Percentiles rank a stretch among this genome's conserved stretches.
Conservation (phyloP, 345 rosid species). For the Arabidopsis thaliana region TAIR10.1 NC_003076.8:19787501-19788000, state of each 20-base stretch:
- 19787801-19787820: slow-evolving; percentile 95
- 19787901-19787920: slow-evolving; percentile 83
- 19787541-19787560: slow-evolving; percentile 84
- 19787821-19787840: slow-evolving; percentile 97
- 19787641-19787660: slow-evolving; percentile 94
- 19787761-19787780: slow-evolving; percentile 84
- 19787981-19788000: slow-evolving; percentile 89
- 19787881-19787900: slow-evolving; percentile 73
- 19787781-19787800: slow-evolving; percentile 78
- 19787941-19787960: slow-evolving; percentile 86
- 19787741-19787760: slow-evolving; percentile 98
- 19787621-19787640: slow-evolving; percentile 91
- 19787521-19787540: slow-evolving; percentile 86
- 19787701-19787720: slow-evolving; percentile 89
- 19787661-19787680: slow-evolving; percentile 91
- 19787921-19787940: slow-evolving; percentile 86
- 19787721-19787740: slow-evolving; percentile 67
- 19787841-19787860: slow-evolving; percentile 80
- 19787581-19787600: slow-evolving; percentile 96
- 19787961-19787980: slow-evolving; percentile 85
- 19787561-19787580: slow-evolving; percentile 85
- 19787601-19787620: slow-evolving; percentile 74
- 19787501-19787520: slow-evolving; percentile 90
- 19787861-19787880: slow-evolving; percentile 88
- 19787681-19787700: slow-evolving; percentile 98